phyloP scores from a whole-genome alignment of 75 land plant species.

The Larix kaempferi region DNA sequence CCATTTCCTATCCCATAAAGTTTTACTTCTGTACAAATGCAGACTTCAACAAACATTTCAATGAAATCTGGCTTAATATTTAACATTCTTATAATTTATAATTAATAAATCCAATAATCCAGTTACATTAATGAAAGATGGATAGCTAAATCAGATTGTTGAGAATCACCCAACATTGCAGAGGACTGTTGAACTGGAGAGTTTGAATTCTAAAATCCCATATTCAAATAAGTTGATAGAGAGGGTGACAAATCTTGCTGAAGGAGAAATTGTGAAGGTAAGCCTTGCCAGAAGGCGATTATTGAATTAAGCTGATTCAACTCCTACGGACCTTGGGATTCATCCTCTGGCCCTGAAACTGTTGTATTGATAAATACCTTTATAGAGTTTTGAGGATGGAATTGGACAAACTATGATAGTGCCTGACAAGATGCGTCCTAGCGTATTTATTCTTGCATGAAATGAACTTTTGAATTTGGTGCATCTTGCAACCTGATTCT shows the following conservation, averaged over 20 bases:
- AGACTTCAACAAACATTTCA: constrained; percentile 1
- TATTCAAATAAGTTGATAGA: constrained; percentile 60
- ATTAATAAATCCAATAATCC: constrained; percentile 6
- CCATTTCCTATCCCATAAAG: background rate
- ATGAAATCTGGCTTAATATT: constrained; percentile 2
- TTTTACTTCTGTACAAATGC: background rate
- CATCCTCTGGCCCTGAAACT: constrained; percentile 9
- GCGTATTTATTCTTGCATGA: background rate
- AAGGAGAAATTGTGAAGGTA: constrained; percentile 27
- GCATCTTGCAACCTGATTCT: background rate
- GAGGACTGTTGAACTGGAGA: constrained; percentile 49
- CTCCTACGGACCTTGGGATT: constrained; percentile 10
- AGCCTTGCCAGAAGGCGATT: constrained; percentile 25
- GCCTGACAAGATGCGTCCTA: constrained; percentile 3
- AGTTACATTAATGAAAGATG: constrained; percentile 36
- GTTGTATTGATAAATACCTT: constrained; percentile 11
- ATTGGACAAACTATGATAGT: constrained; percentile 19
- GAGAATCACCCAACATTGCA: constrained; percentile 42
- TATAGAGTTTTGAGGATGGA: constrained; percentile 11
- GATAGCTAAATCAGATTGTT: constrained; percentile 66
- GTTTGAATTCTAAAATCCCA: constrained; percentile 45
- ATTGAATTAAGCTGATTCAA: constrained; percentile 36
- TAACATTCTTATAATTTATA: background rate
- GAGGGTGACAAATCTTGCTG: constrained; percentile 34
- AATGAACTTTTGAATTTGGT: background rate